Base-by-base conservation (phyloP, 2,329 filamentous ascomycete genomes). In the Parafenestella ontariensis region DNA sequence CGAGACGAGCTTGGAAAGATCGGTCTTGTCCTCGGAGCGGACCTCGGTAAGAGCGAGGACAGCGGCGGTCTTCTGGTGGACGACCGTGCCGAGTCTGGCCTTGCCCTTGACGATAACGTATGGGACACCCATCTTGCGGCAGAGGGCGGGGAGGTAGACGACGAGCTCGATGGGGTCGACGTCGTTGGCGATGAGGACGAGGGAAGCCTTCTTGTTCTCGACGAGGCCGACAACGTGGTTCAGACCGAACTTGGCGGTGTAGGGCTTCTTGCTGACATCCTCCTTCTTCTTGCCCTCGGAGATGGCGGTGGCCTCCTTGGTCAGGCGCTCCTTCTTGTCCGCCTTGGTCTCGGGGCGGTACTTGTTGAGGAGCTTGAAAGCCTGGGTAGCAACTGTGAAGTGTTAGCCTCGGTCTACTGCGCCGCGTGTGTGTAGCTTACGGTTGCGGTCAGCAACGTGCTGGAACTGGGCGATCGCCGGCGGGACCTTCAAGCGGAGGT, bases 271-370 rank as follows among this genome's bases (percentile, higher is more conserved):
- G 90, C 87, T 91, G 79, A 96, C 94, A 76, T 74, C 71, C 87
- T 99, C 96, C 91, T 98, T 98, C 91, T 98, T 99, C 91, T 98
- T 97, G 82, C 96, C 95, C 82, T 98, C 93, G 80, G 92, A 89
- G 80, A 99, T 88, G 76, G 95, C 96, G 74, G 93, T 96, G 66
- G 96, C 95, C 88, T 99, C 95, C 87, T 96, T 92, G 80, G 91
- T 88, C 68, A 99, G 87, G 83, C 95, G 92, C 86, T 99, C 96
- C 89, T 98, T 99, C 92, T 99, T 99, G 89, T 98, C 94, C 74
- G 86, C 84, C 89, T 97, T 98, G 82, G 91, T 96, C 88, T 99
- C 95, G 70, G 95, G 95, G 75, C 94, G 92, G 90, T 99, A 99
- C 88, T 99, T 99, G 91, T 96, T 96, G 78, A 99, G 91, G 78